Conservation (phyloP, 148 eudicot species). For the Fagopyrum tataricum region DNA sequence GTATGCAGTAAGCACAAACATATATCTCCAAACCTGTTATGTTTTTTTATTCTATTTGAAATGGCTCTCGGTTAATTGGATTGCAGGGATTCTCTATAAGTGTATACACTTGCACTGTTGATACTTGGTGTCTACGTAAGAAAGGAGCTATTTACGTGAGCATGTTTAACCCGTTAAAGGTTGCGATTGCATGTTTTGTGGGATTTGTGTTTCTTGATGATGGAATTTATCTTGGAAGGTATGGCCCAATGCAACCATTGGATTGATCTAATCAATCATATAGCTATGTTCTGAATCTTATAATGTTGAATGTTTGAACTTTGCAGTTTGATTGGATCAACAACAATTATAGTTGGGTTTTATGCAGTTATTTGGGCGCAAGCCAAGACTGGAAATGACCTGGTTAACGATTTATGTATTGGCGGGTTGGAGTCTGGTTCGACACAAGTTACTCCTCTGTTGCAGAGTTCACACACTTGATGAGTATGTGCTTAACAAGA, state of each 20-base stretch:
- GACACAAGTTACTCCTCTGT: neutral
- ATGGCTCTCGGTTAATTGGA: neutral
- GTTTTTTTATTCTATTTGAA: neutral
- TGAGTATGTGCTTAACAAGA: too few relatives aligned
- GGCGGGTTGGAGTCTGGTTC: neutral
- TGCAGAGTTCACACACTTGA: neutral
- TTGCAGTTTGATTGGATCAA: neutral
- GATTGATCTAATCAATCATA: neutral
- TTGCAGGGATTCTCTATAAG: neutral
- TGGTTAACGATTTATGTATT: neutral
- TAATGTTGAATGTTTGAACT: neutral
- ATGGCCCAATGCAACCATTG: neutral
- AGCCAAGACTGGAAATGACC: neutral
- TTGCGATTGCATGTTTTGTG: neutral
- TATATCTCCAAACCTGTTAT: neutral
- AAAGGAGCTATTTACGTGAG: neutral
- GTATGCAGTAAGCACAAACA: neutral
- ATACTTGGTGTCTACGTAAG: neutral
- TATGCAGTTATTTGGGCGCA: neutral
- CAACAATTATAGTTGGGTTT: neutral
- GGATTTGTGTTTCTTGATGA: neutral
- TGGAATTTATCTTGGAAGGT: constrained; percentile 1
- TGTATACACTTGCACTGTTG: neutral
- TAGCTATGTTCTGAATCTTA: neutral
- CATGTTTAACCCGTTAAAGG: neutral